Evolutionary conservation across 139 green algal species (phyloP).

Genomic region (Chlorella vulgaris): DNA sequence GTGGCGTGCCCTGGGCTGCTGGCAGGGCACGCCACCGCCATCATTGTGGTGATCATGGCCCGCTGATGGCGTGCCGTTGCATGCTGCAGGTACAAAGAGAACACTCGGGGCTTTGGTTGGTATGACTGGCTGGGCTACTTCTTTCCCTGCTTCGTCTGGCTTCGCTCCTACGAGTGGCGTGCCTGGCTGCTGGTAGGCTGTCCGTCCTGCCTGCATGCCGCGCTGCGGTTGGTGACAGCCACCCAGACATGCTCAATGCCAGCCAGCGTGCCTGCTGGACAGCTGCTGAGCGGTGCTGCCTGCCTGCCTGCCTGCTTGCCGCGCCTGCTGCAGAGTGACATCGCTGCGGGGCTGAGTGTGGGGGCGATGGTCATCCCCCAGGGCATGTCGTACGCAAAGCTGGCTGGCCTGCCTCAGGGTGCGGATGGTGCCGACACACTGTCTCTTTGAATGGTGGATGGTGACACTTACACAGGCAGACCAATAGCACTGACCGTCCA

Average conservation of each 20-base stretch:
- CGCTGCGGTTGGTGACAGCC: too few relatives aligned
- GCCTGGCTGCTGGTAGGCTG: slow-evolving; percentile 47
- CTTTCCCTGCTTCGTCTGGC: slow-evolving; percentile 67
- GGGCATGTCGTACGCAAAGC: slow-evolving; percentile 67
- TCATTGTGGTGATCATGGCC: too few relatives aligned
- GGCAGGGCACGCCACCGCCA: too few relatives aligned
- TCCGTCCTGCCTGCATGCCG: not conserved
- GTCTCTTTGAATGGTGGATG: too few relatives aligned
- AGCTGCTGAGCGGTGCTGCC: too few relatives aligned
- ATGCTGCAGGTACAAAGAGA: slow-evolving; percentile 4
- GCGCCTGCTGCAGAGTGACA: slow-evolving; percentile 51
- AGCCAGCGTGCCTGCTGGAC: not conserved
- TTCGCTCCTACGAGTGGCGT: slow-evolving; percentile 59
- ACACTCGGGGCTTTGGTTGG: slow-evolving; percentile 9
- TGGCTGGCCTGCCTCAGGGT: slow-evolving; percentile 69
- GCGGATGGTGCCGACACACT: not conserved
- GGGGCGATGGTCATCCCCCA: slow-evolving; percentile 80
- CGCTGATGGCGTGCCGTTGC: not conserved
- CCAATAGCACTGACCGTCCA: too few relatives aligned
- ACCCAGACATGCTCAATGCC: not conserved
- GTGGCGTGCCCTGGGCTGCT: too few relatives aligned
- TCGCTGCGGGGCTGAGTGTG: slow-evolving; percentile 73
- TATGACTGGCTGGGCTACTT: slow-evolving; percentile 38
- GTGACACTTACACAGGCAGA: too few relatives aligned
- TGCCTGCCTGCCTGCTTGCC: not conserved